phyloP scores from a whole-genome alignment of 768 basidiomycete species.

The Coprinopsis sp. region DNA sequence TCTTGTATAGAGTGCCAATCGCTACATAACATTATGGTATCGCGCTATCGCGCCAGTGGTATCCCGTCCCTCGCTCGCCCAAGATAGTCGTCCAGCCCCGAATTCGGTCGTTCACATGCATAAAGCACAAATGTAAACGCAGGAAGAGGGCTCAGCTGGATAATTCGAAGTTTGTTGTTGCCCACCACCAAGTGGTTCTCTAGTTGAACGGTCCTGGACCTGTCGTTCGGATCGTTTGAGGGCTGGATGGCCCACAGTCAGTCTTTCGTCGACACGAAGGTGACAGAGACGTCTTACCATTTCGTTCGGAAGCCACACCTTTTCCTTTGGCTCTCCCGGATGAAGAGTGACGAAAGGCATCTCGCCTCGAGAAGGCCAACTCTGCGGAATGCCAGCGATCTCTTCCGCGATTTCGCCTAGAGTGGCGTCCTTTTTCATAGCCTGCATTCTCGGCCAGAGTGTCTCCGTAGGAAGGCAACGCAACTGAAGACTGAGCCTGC shows the following conservation, averaged over 20 bases:
- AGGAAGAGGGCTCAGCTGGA: constrained; percentile 42
- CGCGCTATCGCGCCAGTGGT: no score
- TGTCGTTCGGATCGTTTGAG: background rate
- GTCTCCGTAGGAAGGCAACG: constrained; percentile 3
- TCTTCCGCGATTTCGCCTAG: background rate
- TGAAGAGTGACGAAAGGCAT: constrained; percentile 18
- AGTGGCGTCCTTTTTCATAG: no score
- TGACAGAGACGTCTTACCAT: background rate
- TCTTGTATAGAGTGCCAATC: no score
- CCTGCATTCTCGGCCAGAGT: no score
- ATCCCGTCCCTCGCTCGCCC: background rate
- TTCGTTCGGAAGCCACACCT: constrained; percentile 1
- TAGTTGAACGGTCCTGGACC: constrained; percentile 20
- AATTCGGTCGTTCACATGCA: constrained; percentile 16
- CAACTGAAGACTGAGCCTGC: constrained; percentile 1
- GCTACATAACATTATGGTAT: no score
- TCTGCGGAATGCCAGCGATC: background rate
- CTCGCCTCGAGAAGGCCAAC: constrained; percentile 4
- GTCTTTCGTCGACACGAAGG: background rate
- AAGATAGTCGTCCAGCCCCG: background rate
- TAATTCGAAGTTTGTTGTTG: constrained; percentile 43
- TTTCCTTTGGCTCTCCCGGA: constrained; percentile 26
- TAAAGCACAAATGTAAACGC: constrained; percentile 41
- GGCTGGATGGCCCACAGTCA: background rate
- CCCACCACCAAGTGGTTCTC: constrained; percentile 38